Evolutionary conservation across 2,329 filamentous ascomycete species (phyloP), one percentile per base, ranked within the genome.

Genomic region (Podosphaera xanthii): DNA sequence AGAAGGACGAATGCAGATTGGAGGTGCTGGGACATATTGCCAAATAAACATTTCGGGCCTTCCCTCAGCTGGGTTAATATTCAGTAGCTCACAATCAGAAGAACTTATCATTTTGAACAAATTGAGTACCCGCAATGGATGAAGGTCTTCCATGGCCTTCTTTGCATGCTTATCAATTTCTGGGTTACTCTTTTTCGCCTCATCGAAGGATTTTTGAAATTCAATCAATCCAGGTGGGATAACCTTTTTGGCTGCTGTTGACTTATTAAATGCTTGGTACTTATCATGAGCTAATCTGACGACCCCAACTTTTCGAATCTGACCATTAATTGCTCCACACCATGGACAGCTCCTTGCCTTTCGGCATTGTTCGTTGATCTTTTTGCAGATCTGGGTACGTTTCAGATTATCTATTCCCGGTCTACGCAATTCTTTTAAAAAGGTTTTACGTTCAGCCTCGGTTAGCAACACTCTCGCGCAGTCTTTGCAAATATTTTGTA

Each of bases 11-110:
- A 98, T 94, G 65, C 88, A 94, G 4, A 97, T 87, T 0, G 92
- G 92, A 0, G 92, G 91, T 0, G 91, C 91, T 0, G 92, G 92
- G 42, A 98, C 78, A 67, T 89, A 94, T 68, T 95, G 90, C 92
- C 92, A 98, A 52, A 98, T 81, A 70, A 97, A 94, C 82, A 94
- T 94, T 69, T 98, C 92, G 0, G 92, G 92, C 22, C 90, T 80
- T 9, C 88, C 88, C 65, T 95, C 89, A 12, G 80, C 77, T 0
- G 90, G 87, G 67, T 96, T 83, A 66, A 98, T 80, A 3, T 91
- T 91, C 0, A 98, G 76, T 31, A 98, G 76, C 70, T 97, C 90
- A 69, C 91, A 95, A 70, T 98, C 92, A 6, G 81, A 80, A 2
- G 86, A 80, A 10, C 82, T 84, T 59, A 98, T 88, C 67, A 85